phyloP scores from a whole-genome alignment of 1,284 basidiomycete species.

The Melampsora medusae region DNA sequence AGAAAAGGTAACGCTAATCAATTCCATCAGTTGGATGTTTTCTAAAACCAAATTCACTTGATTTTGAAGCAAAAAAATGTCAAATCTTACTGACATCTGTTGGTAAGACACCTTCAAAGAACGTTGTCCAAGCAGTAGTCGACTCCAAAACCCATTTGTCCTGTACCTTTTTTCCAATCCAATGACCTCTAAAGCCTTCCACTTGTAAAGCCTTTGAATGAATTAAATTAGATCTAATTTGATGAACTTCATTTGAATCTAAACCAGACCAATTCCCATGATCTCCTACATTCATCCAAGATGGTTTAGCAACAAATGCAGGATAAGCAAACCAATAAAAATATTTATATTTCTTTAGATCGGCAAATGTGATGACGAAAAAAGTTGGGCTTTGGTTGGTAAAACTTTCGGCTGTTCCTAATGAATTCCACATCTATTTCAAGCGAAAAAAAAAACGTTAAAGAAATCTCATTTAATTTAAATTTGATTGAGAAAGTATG shows the following conservation, averaged over 20 bases:
- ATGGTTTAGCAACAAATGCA: constrained; percentile 64
- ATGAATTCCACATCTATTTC: constrained; percentile 11
- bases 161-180: constrained; percentile 14
- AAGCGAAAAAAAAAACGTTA: constrained; percentile 18
- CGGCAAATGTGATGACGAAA: constrained; percentile 86
- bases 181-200: not conserved
- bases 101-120: constrained; percentile 9
- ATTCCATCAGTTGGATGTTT: not conserved
- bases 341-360: constrained; percentile 96
- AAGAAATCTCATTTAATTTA: not conserved
- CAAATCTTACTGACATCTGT: constrained; percentile 8
- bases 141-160: constrained; percentile 1
- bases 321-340: constrained; percentile 99
- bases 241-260: not conserved
- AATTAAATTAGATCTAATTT: constrained; percentile 4
- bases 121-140: constrained; percentile 6
- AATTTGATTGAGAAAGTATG: not conserved
- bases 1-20: constrained; percentile 66
- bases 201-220: not conserved
- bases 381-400: constrained; percentile 58
- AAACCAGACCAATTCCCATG: constrained; percentile 6
- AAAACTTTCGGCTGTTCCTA: too few relatives aligned
- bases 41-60: not conserved
- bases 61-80: too few relatives aligned
- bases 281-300: constrained; percentile 46